phyloP scores from a whole-genome alignment of 768 basidiomycete genomes.

The Boletus eberwhitei region DNA sequence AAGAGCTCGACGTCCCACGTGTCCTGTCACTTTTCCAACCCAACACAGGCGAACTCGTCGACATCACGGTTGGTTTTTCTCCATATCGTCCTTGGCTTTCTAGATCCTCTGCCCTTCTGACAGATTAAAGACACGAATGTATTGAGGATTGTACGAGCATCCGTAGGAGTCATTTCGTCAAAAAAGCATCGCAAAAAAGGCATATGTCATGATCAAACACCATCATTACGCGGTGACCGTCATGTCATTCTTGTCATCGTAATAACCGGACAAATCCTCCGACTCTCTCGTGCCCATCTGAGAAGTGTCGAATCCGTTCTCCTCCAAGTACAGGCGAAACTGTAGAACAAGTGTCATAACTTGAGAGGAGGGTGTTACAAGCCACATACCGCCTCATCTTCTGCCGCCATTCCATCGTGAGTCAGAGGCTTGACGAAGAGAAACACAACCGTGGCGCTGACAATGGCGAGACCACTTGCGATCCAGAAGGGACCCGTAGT shows the following conservation, averaged over 20 bases:
- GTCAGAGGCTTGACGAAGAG: constrained; percentile 72
- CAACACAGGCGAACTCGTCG: too few species aligned
- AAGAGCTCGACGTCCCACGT: too few species aligned
- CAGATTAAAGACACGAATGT: neutral
- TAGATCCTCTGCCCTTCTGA: too few species aligned
- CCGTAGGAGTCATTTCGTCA: neutral
- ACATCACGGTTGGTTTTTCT: too few species aligned
- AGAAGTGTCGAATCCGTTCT: constrained; percentile 74
- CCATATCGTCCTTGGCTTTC: too few species aligned
- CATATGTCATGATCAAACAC: neutral
- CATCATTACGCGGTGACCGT: constrained; percentile 11
- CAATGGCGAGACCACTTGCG: constrained; percentile 77
- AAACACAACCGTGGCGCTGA: constrained; percentile 71
- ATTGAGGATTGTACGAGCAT: neutral
- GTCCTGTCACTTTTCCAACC: too few species aligned
- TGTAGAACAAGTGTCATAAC: constrained; percentile 23
- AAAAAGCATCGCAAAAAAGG: neutral
- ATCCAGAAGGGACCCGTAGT: constrained; percentile 89
- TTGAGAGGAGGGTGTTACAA: neutral
- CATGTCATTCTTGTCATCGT: constrained; percentile 13
- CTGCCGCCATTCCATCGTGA: constrained; percentile 75
- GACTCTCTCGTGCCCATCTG: constrained; percentile 55
- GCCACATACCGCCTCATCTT: constrained; percentile 59
- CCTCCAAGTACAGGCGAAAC: constrained; percentile 83
- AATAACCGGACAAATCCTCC: constrained; percentile 21